phyloP scores from a whole-genome alignment of 2,329 filamentous ascomycete species.

The Cytospora piceicola region DNA sequence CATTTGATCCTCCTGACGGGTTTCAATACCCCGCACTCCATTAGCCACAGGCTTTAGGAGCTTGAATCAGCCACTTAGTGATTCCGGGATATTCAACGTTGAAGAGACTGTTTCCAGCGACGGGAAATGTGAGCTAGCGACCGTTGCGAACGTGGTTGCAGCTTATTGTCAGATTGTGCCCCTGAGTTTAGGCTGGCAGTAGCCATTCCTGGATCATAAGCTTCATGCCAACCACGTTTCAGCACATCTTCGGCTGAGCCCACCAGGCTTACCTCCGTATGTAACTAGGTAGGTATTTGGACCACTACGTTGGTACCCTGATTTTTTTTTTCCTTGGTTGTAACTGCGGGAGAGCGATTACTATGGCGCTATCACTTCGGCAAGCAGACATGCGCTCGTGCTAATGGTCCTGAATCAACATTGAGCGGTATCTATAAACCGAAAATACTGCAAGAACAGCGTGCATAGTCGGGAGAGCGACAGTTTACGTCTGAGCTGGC shows the following conservation, averaged over 20 bases:
- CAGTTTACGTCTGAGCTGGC: not conserved
- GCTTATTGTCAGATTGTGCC: not conserved
- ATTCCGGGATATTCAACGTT: not conserved
- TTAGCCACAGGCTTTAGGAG: slow-evolving; percentile 2
- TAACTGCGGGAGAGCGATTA: not conserved
- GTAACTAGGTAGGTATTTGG: not conserved
- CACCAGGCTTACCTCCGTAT: not conserved
- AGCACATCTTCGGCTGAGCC: not conserved
- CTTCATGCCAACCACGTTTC: not conserved
- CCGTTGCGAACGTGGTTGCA: not conserved
- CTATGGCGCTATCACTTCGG: not conserved
- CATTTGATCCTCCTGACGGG: slow-evolving; percentile 12
- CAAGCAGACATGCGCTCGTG: not conserved
- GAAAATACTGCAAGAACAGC: not conserved
- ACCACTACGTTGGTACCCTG: not conserved
- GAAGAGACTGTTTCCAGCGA: slow-evolving; percentile 9
- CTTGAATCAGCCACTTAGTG: not conserved
- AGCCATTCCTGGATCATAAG: slow-evolving; percentile 1
- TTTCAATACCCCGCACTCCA: slow-evolving; percentile 19
- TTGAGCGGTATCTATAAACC: not conserved
- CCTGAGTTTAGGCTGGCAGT: slow-evolving; percentile 7
- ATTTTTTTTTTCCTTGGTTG: not conserved
- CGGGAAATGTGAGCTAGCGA: slow-evolving; percentile 20
- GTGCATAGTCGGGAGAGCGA: not conserved
- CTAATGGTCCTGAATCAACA: not conserved